Evolutionary conservation across 495 filamentous ascomycete species (phyloP).

Genomic region (Umbilicaria muhlenbergii): DNA sequence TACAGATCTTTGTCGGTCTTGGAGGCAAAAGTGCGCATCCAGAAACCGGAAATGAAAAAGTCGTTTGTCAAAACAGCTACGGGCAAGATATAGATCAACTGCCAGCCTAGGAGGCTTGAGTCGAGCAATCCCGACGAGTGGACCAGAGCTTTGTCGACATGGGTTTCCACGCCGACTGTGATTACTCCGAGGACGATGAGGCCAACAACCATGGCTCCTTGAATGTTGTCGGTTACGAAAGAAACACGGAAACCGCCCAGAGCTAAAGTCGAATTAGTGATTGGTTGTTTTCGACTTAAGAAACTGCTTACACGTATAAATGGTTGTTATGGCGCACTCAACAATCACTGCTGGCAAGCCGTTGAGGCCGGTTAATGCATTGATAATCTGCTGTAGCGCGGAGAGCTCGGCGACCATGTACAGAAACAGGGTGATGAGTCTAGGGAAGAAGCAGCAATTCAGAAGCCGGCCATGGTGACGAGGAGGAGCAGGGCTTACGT

Average conservation of each 20-base stretch:
- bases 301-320: constrained; percentile 51
- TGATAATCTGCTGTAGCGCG: constrained; percentile 56
- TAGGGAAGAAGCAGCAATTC: constrained; percentile 4
- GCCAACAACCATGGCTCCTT: constrained; percentile 54
- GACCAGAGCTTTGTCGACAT: constrained; percentile 51
- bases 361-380: constrained; percentile 52
- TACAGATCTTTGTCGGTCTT: constrained; percentile 62
- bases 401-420: constrained; percentile 73
- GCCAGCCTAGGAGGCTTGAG: constrained; percentile 52
- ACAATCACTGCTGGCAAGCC: constrained; percentile 60
- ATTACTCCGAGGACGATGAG: constrained; percentile 56
- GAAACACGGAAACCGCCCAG: constrained; percentile 63
- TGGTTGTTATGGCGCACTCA: constrained; percentile 53
- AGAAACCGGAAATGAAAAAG: constrained; percentile 65
- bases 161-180: constrained; percentile 51
- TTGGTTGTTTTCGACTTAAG: background rate
- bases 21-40: constrained; percentile 69
- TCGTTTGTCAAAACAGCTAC: constrained; percentile 62
- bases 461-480: background rate
- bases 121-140: constrained; percentile 43
- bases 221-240: constrained; percentile 64
- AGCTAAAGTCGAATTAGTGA: constrained; percentile 23
- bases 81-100: constrained; percentile 61
- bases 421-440: constrained; percentile 56
- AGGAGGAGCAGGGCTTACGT: constrained; percentile 24